Conservation (phyloP, 176 grass and related monocot species). For the Poa annua region DNA sequence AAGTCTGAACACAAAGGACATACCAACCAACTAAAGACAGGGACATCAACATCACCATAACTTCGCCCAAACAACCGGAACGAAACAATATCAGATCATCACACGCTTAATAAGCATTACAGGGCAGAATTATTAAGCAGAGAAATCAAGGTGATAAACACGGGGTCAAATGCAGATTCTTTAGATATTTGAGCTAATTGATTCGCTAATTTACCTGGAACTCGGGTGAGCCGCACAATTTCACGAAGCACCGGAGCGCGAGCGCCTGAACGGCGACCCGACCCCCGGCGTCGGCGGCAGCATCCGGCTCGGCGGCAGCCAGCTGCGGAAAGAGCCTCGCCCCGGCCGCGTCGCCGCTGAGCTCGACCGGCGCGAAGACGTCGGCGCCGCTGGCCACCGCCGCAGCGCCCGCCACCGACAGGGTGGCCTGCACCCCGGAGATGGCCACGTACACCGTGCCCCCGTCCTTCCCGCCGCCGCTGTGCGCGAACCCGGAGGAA, state of each 20-base stretch:
- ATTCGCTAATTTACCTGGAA: constrained; percentile 86
- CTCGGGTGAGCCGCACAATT: constrained; percentile 52
- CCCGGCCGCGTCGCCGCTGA: constrained; percentile 31
- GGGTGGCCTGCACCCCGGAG: constrained; percentile 56
- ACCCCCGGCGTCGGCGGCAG: constrained; percentile 34
- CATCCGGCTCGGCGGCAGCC: constrained; percentile 53
- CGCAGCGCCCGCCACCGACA: constrained; percentile 21
- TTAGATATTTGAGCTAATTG: constrained; percentile 40
- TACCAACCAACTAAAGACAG: constrained; percentile 43
- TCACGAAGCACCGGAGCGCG: constrained; percentile 62
- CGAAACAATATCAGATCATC: constrained; percentile 49
- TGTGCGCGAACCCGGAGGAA: constrained; percentile 40
- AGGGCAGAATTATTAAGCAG: constrained; percentile 10
- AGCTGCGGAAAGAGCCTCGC: constrained; percentile 65
- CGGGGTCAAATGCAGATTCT: not conserved
- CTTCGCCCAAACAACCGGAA: constrained; percentile 16
- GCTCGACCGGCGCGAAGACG: constrained; percentile 44
- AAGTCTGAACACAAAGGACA: constrained; percentile 42
- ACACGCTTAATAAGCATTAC: not conserved
- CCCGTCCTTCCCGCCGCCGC: constrained; percentile 21
- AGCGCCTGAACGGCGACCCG: constrained; percentile 72
- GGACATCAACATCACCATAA: constrained; percentile 41
- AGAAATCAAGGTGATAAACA: constrained; percentile 28
- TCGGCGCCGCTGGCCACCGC: constrained; percentile 37
- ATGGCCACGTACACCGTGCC: constrained; percentile 69